These are phyloP conservation scores for Borovskyia barvae DNA, from an alignment of 208 protist genomes.

Conservation along the genomic window DNA sequence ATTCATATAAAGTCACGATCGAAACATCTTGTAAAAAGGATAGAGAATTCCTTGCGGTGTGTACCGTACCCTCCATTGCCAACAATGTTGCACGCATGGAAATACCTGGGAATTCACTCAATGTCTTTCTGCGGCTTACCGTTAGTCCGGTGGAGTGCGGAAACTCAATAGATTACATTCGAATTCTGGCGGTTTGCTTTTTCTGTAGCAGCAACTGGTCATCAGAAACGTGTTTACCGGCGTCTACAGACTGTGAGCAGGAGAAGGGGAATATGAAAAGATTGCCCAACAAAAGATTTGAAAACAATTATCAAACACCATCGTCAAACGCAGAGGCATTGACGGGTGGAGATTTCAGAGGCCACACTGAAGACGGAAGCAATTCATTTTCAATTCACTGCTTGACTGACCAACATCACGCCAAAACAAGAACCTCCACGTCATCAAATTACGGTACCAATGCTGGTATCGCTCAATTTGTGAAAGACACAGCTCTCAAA, in stretches of 20 bases:
- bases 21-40: conserved; percentile 10
- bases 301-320: no score
- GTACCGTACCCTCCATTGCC: not conserved
- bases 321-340: no score
- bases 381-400: no score
- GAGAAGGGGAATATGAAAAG: no score
- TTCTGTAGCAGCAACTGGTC: conserved; percentile 7
- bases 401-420: no score
- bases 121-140: not conserved
- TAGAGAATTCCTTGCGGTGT: not conserved
- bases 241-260: no score
- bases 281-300: no score
- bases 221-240: not conserved
- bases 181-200: conserved; percentile 12
- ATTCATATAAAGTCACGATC: conserved; percentile 2
- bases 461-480: not conserved
- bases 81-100: not conserved
- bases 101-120: conserved; percentile 6
- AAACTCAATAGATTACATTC: not conserved
- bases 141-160: not conserved
- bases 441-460: not conserved
- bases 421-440: no score
- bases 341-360: no score
- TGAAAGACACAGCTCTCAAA: not conserved
- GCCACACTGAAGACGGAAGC: no score